Conservation (phyloP, 257 asterid species). For the Nemophila menziesii region DNA sequence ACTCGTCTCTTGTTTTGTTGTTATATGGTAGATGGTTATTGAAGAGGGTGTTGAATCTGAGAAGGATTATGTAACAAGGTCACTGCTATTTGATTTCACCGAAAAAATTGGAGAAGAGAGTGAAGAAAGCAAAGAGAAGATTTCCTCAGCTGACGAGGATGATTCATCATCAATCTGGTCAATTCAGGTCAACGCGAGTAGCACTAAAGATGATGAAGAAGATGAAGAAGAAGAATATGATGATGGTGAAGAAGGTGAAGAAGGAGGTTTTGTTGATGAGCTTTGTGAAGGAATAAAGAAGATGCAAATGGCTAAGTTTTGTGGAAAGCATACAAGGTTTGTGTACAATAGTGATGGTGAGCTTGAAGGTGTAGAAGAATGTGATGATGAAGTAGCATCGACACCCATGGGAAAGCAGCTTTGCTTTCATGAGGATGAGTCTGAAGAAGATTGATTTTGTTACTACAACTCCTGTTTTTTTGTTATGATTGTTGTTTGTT, state of each 20-base stretch:
- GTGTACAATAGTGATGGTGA: constrained; percentile 67
- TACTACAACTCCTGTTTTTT: background rate
- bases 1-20: background rate
- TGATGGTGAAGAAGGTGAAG: constrained; percentile 4
- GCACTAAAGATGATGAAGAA: constrained; percentile 21
- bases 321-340: constrained; percentile 62
- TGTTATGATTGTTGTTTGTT: background rate
- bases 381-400: constrained; percentile 19
- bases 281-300: constrained; percentile 67
- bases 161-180: constrained; percentile 66
- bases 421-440: constrained; percentile 26
- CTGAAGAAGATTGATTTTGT: background rate
- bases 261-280: constrained; percentile 29
- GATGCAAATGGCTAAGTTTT: constrained; percentile 23
- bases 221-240: constrained; percentile 16
- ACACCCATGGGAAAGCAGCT: constrained; percentile 38
- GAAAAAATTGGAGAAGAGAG: constrained; percentile 34
- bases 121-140: constrained; percentile 17
- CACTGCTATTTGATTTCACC: constrained; percentile 63
- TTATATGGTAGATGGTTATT: constrained; percentile 20
- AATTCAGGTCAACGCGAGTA: constrained; percentile 65
- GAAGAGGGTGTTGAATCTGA: constrained; percentile 30
- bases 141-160: constrained; percentile 18
- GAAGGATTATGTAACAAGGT: constrained; percentile 40
- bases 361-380: constrained; percentile 40